Percentiles rank a stretch among this genome's conserved stretches.
phyloP scores from a whole-genome alignment of 805 yeast species.

The Yarrowia bubula region DNA sequence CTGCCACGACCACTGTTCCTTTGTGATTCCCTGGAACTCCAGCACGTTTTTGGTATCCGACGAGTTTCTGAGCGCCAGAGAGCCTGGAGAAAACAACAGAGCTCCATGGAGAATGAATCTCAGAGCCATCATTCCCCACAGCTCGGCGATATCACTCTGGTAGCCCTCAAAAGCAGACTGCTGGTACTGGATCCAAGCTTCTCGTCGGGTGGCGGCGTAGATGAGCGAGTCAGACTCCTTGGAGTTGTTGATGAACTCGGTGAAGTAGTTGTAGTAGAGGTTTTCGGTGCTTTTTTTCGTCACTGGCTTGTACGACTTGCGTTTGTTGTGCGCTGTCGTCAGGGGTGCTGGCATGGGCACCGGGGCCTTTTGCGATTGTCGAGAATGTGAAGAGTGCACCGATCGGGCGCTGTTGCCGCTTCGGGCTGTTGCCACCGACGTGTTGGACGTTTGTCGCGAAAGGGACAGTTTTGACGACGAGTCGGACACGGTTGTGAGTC shows the following conservation, averaged over 20 bases:
- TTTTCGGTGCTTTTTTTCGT: conserved; percentile 10
- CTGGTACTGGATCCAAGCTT: conserved; percentile 37
- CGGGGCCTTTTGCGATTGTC: conserved; percentile 2
- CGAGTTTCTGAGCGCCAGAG: conserved; percentile 9
- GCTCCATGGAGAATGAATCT: conserved; percentile 35
- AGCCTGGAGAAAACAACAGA: conserved; percentile 36
- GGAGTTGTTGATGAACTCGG: conserved; percentile 30
- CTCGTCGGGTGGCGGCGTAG: conserved; percentile 37
- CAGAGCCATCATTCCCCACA: conserved; percentile 39
- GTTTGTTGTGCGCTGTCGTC: not conserved
- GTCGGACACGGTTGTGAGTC: conserved; percentile 5
- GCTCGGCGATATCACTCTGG: conserved; percentile 34
- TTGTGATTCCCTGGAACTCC: conserved; percentile 34
- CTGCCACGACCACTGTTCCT: conserved; percentile 40
- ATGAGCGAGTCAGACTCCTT: conserved; percentile 33
- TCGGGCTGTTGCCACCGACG: conserved; percentile 6
- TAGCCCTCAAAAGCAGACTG: conserved; percentile 28
- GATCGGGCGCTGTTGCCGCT: not conserved
- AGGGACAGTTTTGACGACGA: conserved; percentile 13
- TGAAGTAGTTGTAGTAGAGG: conserved; percentile 16
- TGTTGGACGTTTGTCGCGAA: not conserved
- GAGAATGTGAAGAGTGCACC: not conserved
- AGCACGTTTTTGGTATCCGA: conserved; percentile 29
- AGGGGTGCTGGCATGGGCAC: not conserved
- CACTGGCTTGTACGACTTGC: conserved; percentile 14